Evolutionary conservation across 208 protist species (phyloP).

Genomic region (Vickermania spadyakhi): DNA sequence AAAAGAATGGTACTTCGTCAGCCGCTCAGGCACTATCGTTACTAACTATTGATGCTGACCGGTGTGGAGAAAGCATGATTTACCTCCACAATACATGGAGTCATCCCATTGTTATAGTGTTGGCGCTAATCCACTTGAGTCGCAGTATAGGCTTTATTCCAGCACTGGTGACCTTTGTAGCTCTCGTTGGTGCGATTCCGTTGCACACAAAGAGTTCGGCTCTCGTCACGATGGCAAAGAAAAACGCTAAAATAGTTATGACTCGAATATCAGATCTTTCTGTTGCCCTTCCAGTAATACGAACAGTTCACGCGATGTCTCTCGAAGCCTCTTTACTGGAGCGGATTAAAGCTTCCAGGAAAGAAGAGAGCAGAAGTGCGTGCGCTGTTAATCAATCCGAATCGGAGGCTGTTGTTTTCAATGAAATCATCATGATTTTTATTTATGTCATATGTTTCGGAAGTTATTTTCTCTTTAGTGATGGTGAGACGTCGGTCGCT

Average conservation of each 20-base stretch:
- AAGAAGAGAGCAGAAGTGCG: slow-evolving; percentile 33
- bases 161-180: slow-evolving; percentile 37
- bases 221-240: slow-evolving; percentile 41
- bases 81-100: slow-evolving; percentile 74
- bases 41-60: slow-evolving; percentile 46
- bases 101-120: slow-evolving; percentile 47
- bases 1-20: not conserved
- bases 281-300: slow-evolving; percentile 49
- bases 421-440: slow-evolving; percentile 45
- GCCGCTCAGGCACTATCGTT: slow-evolving; percentile 41
- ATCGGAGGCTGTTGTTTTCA: slow-evolving; percentile 33
- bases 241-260: slow-evolving; percentile 32
- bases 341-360: slow-evolving; percentile 26
- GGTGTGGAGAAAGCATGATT: slow-evolving; percentile 51
- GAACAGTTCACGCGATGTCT: slow-evolving; percentile 64
- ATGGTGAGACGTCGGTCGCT: slow-evolving; percentile 41
- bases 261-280: slow-evolving; percentile 47
- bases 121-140: slow-evolving; percentile 53
- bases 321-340: slow-evolving; percentile 33
- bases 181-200: slow-evolving; percentile 36
- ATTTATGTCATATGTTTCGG: slow-evolving; percentile 54
- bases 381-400: slow-evolving; percentile 24
- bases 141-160: slow-evolving; percentile 52
- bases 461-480: slow-evolving; percentile 34
- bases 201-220: slow-evolving; percentile 36